Percentiles rank a stretch among this genome's conserved stretches.
Evolutionary conservation across 495 filamentous ascomycete species (phyloP).

Genomic region (Xylaria sp.): DNA sequence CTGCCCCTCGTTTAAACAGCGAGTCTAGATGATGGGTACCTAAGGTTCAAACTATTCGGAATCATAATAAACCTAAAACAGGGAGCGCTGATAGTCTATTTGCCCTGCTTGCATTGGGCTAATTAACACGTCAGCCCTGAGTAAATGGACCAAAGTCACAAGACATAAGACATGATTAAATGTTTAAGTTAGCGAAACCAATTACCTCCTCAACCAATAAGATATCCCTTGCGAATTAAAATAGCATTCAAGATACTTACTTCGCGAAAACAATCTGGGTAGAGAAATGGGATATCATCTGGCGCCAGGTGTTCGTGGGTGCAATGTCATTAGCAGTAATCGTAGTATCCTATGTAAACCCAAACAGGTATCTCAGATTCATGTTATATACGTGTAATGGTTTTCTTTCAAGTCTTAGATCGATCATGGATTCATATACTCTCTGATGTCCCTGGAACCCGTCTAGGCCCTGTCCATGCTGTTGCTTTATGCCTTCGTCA

Average conservation of each 20-base stretch:
- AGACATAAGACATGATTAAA: no score
- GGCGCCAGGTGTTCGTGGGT: neutral
- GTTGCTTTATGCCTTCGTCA: conserved; percentile 16
- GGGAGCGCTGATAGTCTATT: no score
- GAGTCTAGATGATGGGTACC: neutral
- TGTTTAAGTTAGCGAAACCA: no score
- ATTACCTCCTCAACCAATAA: no score
- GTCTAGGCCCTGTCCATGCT: conserved; percentile 31
- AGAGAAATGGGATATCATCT: neutral
- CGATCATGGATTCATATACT: conserved; percentile 15
- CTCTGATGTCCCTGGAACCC: conserved; percentile 26
- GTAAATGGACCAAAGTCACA: no score
- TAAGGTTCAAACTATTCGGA: neutral
- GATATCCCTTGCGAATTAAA: neutral
- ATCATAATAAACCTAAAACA: neutral
- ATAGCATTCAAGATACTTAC: neutral
- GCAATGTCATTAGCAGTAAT: neutral
- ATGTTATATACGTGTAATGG: conserved; percentile 26
- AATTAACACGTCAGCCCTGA: no score
- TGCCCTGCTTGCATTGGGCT: no score
- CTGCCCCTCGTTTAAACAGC: neutral
- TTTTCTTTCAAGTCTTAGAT: conserved; percentile 26
- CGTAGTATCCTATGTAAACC: neutral
- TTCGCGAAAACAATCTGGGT: neutral
- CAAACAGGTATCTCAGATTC: neutral